Conservation (phyloP, 202 grass and related monocot genomes). For the Setaria viridis region DNA sequence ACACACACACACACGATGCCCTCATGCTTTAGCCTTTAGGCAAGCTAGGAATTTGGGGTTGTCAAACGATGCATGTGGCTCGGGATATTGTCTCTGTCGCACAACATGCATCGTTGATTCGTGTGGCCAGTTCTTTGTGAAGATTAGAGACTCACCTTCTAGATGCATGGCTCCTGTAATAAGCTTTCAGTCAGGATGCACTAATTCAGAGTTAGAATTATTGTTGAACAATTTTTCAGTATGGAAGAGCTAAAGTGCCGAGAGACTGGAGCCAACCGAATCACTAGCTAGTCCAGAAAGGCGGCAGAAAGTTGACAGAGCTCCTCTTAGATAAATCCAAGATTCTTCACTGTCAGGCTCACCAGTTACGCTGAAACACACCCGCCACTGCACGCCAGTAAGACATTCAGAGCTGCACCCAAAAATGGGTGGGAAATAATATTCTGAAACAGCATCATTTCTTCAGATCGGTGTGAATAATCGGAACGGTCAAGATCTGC, state of each 20-base stretch:
- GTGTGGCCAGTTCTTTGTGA: neutral
- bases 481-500: slow-evolving; percentile 37
- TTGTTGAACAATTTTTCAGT: neutral
- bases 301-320: neutral
- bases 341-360: neutral
- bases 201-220: neutral
- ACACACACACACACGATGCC: neutral
- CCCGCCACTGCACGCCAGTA: neutral
- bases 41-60: no score
- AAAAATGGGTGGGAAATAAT: neutral
- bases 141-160: neutral
- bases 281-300: neutral
- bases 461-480: slow-evolving; percentile 25
- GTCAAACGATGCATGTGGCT: slow-evolving; percentile 4
- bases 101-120: neutral
- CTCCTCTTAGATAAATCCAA: neutral
- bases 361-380: neutral
- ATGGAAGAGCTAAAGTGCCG: neutral
- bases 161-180: slow-evolving; percentile 1
- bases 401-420: neutral
- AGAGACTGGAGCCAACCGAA: no score
- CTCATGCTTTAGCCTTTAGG: neutral
- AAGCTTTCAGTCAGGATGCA: neutral
- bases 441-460: neutral
- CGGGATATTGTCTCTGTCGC: neutral